Evolutionary conservation across 148 eudicot genomes (phyloP), one percentile per base, ranked within the genome.

Genomic region (Mesembryanthemum crystallinum): DNA sequence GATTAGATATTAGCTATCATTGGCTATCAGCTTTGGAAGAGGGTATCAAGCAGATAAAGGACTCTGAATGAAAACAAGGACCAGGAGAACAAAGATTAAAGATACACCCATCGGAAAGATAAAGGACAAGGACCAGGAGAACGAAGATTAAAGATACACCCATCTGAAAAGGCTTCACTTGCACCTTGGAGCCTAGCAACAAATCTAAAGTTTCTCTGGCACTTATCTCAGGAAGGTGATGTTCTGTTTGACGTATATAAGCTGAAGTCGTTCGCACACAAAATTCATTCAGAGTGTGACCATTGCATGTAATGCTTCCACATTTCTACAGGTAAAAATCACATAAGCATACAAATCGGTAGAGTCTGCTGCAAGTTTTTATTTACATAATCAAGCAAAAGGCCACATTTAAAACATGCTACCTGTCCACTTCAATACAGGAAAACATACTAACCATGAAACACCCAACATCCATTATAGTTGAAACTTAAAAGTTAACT

Each of bases 131-230:
- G 49, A 45, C 71, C 21, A 5, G 15, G 68, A 61, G 49, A 57
- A 32, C 18, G 12, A 10, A 21, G 10, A 17, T 43, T 15, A 0
- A 13, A 32, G 42, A 60, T 32, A 73, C 39, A 79, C 89, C 32
- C 59, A 88, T 91, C 94, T 86, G 84, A 78, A 76, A 82, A 82
- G 8, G 79, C 78, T 69, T 84, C 86, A 23, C 88, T 83, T 62
- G 92, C 83, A 73, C 97, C 98, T 86, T 94, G 91, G 80, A 92
- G 89, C 85, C 93, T 84, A 77, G 98, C 98, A 65, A 90, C 94
- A 81, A 91, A 91, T 91, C 98, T 15, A 94, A 75, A 63, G 98
- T 90, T 82, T 94, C 98, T 69, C 98, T 84, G 43, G 91, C 98
- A 33, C 97, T 91, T 59, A 94, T 80, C 85, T 94, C 98, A 3